Evolutionary conservation across 1,139 yeast species (phyloP).

Genomic region (Candida pseudocylindracea): DNA sequence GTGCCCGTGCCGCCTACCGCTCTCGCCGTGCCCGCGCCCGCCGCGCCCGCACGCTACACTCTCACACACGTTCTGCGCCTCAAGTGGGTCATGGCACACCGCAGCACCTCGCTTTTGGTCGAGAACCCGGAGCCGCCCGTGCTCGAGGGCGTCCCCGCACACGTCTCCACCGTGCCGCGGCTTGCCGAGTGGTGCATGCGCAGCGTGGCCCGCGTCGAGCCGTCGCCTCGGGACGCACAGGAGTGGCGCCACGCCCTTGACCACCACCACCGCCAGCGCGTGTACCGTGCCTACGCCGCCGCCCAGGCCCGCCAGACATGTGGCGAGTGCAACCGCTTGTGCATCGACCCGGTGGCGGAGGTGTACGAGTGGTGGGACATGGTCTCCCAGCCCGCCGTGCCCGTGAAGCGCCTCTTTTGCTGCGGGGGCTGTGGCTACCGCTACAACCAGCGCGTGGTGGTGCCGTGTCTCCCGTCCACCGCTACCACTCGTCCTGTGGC

Average conservation of each 20-base stretch:
- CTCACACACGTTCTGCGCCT: no score
- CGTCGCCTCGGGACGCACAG: conserved; percentile 19
- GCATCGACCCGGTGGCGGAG: conserved; percentile 28
- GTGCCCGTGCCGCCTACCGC: conserved; percentile 12
- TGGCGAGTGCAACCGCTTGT: conserved; percentile 19
- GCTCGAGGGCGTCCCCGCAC: background rate
- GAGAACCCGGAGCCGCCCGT: background rate
- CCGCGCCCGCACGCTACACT: background rate
- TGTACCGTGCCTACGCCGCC: conserved; percentile 15
- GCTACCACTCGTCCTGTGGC: background rate
- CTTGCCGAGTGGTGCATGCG: conserved; percentile 20
- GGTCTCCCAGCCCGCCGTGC: conserved; percentile 14
- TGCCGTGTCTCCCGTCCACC: no score
- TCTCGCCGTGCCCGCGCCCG: conserved; percentile 1
- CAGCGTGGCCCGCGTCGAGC: conserved; percentile 18
- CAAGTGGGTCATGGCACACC: no score
- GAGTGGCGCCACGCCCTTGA: conserved; percentile 9
- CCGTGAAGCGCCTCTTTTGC: conserved; percentile 23
- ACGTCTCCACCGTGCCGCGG: conserved; percentile 9
- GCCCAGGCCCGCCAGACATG: conserved; percentile 23
- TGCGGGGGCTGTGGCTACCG: conserved; percentile 11
- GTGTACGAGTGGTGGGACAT: conserved; percentile 43
- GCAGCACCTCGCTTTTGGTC: no score
- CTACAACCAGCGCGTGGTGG: no score
- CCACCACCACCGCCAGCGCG: conserved; percentile 12